These are phyloP conservation scores for Hericium erinaceus DNA, from an alignment of 768 basidiomycete species.

Conservation along the genomic window DNA sequence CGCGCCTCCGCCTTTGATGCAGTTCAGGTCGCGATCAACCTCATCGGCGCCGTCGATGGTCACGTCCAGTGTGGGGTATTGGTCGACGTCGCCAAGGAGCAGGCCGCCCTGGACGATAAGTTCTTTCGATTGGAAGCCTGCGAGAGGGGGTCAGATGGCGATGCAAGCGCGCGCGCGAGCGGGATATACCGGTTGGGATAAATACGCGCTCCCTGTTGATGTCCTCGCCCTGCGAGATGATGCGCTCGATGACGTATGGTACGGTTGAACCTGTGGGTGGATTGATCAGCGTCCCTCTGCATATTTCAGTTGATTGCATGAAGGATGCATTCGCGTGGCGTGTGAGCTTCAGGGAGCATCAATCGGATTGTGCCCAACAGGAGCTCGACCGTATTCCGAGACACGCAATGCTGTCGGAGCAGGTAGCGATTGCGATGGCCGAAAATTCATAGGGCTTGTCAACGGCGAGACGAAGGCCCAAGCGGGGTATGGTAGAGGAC, in stretches of 20 bases:
- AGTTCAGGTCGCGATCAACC: conserved; percentile 79
- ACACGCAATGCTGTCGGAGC: no score
- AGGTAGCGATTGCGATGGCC: no score
- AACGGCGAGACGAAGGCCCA: not conserved
- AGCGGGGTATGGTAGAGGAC: conserved; percentile 48
- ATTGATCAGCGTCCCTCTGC: not conserved
- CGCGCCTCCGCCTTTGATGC: conserved; percentile 95
- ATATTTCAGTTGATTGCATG: no score
- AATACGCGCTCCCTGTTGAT: conserved; percentile 78
- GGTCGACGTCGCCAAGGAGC: conserved; percentile 79
- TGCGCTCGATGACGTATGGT: conserved; percentile 93
- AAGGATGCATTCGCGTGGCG: no score
- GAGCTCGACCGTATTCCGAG: no score
- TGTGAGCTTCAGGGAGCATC: no score
- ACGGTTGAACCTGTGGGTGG: conserved; percentile 71
- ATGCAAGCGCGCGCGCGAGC: not conserved
- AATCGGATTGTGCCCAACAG: conserved; percentile 18
- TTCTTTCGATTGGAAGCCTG: conserved; percentile 92
- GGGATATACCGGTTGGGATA: conserved; percentile 67
- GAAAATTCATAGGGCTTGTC: not conserved
- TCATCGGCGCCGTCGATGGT: conserved; percentile 98
- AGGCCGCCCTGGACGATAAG: conserved; percentile 79
- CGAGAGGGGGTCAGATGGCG: no score
- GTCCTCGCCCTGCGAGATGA: conserved; percentile 70
- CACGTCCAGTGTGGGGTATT: conserved; percentile 87